Evolutionary conservation across 2,329 filamentous ascomycete genomes (phyloP).

Genomic region (Exserohilum turcica): DNA sequence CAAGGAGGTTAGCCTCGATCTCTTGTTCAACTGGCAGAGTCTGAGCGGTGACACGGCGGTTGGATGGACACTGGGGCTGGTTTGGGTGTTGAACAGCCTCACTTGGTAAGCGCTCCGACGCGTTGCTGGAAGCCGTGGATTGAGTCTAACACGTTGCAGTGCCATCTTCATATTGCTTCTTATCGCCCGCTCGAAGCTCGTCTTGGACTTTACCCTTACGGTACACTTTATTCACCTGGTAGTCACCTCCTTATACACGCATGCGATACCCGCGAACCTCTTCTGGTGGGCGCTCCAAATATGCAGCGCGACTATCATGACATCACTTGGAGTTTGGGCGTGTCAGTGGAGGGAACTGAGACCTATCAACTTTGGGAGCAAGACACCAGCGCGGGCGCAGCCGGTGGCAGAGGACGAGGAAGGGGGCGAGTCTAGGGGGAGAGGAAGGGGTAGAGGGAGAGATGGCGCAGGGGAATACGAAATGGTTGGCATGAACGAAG

Average conservation of each 20-base stretch:
- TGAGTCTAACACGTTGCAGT: slow-evolving; percentile 55
- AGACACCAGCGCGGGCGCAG: slow-evolving; percentile 35
- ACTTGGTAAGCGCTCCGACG: slow-evolving; percentile 58
- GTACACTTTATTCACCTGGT: slow-evolving; percentile 83
- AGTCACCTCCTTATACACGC: slow-evolving; percentile 77
- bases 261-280: slow-evolving; percentile 72
- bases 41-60: slow-evolving; percentile 70
- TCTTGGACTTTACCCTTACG: slow-evolving; percentile 92
- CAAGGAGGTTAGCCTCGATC: slow-evolving; percentile 60
- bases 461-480: slow-evolving; percentile 56
- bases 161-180: slow-evolving; percentile 82
- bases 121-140: background rate
- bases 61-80: slow-evolving; percentile 70
- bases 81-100: slow-evolving; percentile 70
- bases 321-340: slow-evolving; percentile 80
- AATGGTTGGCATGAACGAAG: slow-evolving; percentile 53
- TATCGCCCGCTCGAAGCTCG: slow-evolving; percentile 87
- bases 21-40: slow-evolving; percentile 67
- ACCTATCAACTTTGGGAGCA: slow-evolving; percentile 84
- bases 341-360: slow-evolving; percentile 88
- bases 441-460: slow-evolving; percentile 48
- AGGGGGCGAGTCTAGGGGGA: slow-evolving; percentile 47
- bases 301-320: slow-evolving; percentile 67
- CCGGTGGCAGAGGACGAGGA: slow-evolving; percentile 39
- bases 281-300: slow-evolving; percentile 84